These are phyloP conservation scores for Monosporascus ibericus DNA, from an alignment of 2,329 filamentous ascomycete genomes.

Conservation along the genomic window DNA sequence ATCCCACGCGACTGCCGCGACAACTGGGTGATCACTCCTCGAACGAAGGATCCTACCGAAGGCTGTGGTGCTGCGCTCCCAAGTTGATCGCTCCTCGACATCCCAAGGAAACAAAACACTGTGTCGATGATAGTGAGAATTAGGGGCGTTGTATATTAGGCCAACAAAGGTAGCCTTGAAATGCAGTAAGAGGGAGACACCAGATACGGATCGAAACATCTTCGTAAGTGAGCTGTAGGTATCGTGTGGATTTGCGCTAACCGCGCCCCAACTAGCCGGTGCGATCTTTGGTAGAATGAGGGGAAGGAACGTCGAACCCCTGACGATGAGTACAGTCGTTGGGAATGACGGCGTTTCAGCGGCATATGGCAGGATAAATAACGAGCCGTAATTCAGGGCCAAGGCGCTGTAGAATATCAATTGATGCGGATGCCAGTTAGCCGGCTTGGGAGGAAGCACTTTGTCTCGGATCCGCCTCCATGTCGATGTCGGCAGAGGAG, in stretches of 20 bases:
- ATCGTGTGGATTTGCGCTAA: conserved; percentile 33
- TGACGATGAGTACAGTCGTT: conserved; percentile 24
- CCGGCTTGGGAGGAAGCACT: conserved; percentile 34
- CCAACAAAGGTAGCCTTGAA: conserved; percentile 35
- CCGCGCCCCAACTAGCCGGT: conserved; percentile 42
- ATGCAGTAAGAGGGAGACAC: conserved; percentile 38
- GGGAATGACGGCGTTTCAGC: conserved; percentile 35
- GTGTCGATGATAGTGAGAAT: conserved; percentile 42
- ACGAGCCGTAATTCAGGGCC: conserved; percentile 27
- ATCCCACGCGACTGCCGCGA: conserved; percentile 52
- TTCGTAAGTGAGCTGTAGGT: conserved; percentile 35
- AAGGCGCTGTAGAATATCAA: conserved; percentile 29
- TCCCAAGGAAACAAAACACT: conserved; percentile 41
- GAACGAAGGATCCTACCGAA: conserved; percentile 41
- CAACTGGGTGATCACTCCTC: conserved; percentile 50
- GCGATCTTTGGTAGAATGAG: conserved; percentile 40
- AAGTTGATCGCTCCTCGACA: conserved; percentile 34
- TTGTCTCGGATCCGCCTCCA: conserved; percentile 22
- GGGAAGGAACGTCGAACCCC: conserved; percentile 38
- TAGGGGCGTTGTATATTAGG: conserved; percentile 41
- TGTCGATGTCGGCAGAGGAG: conserved; percentile 23
- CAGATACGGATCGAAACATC: conserved; percentile 42
- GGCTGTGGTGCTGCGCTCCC: conserved; percentile 40
- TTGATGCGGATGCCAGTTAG: conserved; percentile 36
- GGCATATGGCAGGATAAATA: conserved; percentile 33